Evolutionary conservation across 1,284 basidiomycete genomes (phyloP).

Genomic region (Rhodotorula sp.): DNA sequence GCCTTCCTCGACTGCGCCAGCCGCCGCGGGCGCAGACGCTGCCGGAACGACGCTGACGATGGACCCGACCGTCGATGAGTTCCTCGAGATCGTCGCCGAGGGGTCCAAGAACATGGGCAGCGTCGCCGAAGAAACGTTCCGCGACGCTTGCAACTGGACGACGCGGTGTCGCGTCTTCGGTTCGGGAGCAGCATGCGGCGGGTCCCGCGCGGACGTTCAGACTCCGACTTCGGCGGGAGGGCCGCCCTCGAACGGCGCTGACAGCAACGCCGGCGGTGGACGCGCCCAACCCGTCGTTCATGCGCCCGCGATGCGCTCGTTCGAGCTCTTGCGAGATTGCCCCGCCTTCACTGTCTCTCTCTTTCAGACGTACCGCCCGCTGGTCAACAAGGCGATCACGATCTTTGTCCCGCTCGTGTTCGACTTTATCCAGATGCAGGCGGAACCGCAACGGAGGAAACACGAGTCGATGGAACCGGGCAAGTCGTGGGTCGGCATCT

Average conservation of each 20-base stretch:
- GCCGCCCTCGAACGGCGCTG: slow-evolving; percentile 9
- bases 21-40: not conserved
- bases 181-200: slow-evolving; percentile 1
- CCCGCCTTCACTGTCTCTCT: slow-evolving; percentile 92
- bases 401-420: slow-evolving; percentile 73
- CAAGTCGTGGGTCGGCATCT: slow-evolving; percentile 81
- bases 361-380: slow-evolving; percentile 72
- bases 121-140: slow-evolving; percentile 73
- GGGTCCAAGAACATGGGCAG: slow-evolving; percentile 72
- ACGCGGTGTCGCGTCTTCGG: not conserved
- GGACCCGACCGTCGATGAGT: slow-evolving; percentile 59
- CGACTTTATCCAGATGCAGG: slow-evolving; percentile 70
- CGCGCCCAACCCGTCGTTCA: slow-evolving; percentile 14
- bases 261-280: slow-evolving; percentile 12
- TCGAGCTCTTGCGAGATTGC: slow-evolving; percentile 93
- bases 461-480: slow-evolving; percentile 75
- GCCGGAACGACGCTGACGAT: slow-evolving; percentile 48
- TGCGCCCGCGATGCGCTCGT: slow-evolving; percentile 70
- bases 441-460: slow-evolving; percentile 77
- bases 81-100: slow-evolving; percentile 71
- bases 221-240: not conserved
- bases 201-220: slow-evolving; percentile 12
- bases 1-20: slow-evolving; percentile 22
- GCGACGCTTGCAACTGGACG: slow-evolving; percentile 43
- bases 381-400: slow-evolving; percentile 66